Conservation (phyloP, 2,329 filamentous ascomycete genomes). For the Alternaria gaisen region DNA sequence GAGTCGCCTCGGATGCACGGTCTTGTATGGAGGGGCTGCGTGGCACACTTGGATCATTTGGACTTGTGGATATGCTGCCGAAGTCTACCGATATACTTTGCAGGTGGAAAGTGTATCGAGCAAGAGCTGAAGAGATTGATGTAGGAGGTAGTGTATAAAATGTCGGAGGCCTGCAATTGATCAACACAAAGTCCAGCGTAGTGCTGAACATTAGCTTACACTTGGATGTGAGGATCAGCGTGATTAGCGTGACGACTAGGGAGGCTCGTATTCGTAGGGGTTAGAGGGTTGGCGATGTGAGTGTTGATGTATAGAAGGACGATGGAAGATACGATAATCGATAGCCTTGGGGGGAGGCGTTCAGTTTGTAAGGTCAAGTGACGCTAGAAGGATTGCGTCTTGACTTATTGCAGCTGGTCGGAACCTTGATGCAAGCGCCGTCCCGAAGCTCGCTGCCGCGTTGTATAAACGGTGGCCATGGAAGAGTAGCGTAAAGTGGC, state of each 20-base stretch:
- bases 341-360: slow-evolving; percentile 21
- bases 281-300: slow-evolving; percentile 5
- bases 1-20: slow-evolving; percentile 42
- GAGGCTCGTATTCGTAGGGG: slow-evolving; percentile 4
- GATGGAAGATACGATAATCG: slow-evolving; percentile 19
- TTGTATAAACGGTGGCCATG: slow-evolving; percentile 31
- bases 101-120: slow-evolving; percentile 13
- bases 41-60: slow-evolving; percentile 49
- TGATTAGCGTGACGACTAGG: slow-evolving; percentile 6
- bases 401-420: slow-evolving; percentile 30
- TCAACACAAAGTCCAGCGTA: slow-evolving; percentile 5
- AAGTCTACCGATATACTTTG: slow-evolving; percentile 31
- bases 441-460: slow-evolving; percentile 34
- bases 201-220: slow-evolving; percentile 11
- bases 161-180: slow-evolving; percentile 3
- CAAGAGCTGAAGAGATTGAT: slow-evolving; percentile 9
- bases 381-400: slow-evolving; percentile 38
- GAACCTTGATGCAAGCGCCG: slow-evolving; percentile 30
- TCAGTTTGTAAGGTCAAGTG: slow-evolving; percentile 37
- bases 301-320: slow-evolving; percentile 14
- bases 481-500: slow-evolving; percentile 28
- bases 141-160: not conserved
- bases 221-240: slow-evolving; percentile 9
- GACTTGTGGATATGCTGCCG: slow-evolving; percentile 30
- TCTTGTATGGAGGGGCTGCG: slow-evolving; percentile 39